Conservation (phyloP, 352 stramenopile genomes). For the Phytophthora sp. region DNA sequence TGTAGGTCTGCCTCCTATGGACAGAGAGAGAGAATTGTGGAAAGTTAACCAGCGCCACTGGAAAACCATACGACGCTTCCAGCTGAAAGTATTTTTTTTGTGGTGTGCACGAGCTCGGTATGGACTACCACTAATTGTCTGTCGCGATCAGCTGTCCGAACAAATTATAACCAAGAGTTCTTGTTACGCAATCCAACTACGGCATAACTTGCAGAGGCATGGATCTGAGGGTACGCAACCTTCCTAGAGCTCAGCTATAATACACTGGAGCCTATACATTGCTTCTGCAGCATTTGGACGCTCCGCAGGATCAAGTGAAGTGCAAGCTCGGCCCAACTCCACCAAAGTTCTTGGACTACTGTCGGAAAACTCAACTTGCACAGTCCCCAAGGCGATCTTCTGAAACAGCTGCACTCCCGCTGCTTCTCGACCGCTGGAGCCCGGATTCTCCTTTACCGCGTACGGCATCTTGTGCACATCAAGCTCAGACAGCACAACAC, state of each 20-base stretch:
- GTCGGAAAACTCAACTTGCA: slow-evolving; percentile 25
- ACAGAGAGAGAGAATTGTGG: no score
- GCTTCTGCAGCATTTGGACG: slow-evolving; percentile 30
- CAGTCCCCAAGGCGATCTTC: slow-evolving; percentile 14
- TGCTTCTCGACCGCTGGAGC: slow-evolving; percentile 6
- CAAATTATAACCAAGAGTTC: no score
- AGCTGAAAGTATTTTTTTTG: no score
- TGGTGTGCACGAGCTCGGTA: no score
- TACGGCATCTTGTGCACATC: slow-evolving; percentile 20
- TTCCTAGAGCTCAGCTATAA: no score
- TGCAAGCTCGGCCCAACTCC: slow-evolving; percentile 22
- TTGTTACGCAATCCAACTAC: no score
- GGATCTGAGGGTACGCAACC: no score
- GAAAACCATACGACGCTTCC: not conserved
- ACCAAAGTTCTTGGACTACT: slow-evolving; percentile 13
- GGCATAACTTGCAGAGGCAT: no score
- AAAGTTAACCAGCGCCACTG: not conserved
- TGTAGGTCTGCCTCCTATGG: no score
- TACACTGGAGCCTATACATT: slow-evolving; percentile 29
- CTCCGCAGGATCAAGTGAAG: slow-evolving; percentile 18
- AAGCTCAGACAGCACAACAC: slow-evolving; percentile 15
- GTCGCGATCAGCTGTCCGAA: no score
- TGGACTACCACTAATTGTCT: no score
- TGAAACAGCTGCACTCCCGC: slow-evolving; percentile 4
- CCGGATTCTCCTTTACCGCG: not conserved